Conservation (phyloP, 2,329 filamentous ascomycete genomes). For the Cordyceps javanica region DNA sequence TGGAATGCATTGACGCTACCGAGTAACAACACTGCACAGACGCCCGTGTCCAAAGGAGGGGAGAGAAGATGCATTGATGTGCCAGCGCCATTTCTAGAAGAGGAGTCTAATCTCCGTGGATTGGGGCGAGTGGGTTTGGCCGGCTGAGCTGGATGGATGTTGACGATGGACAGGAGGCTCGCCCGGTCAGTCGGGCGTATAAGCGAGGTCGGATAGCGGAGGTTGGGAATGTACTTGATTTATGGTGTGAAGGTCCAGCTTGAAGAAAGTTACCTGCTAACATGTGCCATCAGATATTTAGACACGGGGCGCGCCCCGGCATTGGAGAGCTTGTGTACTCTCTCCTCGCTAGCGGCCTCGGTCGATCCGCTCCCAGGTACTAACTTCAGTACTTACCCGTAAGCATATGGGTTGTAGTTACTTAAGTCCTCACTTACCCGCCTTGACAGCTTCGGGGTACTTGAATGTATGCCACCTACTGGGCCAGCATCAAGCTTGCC, state of each 20-base stretch:
- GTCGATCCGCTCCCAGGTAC: constrained; percentile 9
- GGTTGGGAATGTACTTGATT: constrained; percentile 2
- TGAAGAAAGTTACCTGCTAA: constrained; percentile 4
- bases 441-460: no score
- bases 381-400: no score
- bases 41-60: not conserved
- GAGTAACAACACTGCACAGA: not conserved
- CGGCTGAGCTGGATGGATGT: not conserved
- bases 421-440: no score
- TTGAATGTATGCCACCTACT: no score
- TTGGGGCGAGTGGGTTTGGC: not conserved
- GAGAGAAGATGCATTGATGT: constrained; percentile 5
- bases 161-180: not conserved
- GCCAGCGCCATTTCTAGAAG: constrained; percentile 10
- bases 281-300: constrained; percentile 1
- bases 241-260: not conserved
- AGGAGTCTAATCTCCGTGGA: constrained; percentile 12
- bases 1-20: constrained; percentile 5
- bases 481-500: no score
- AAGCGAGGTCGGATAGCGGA: constrained; percentile 10
- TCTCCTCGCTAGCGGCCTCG: constrained; percentile 15
- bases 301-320: no score
- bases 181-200: not conserved
- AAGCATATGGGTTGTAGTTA: no score
- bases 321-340: no score